These are phyloP conservation scores for Lasiosphaeria ovina DNA, from an alignment of 495 filamentous ascomycete genomes.

Conservation along the genomic window DNA sequence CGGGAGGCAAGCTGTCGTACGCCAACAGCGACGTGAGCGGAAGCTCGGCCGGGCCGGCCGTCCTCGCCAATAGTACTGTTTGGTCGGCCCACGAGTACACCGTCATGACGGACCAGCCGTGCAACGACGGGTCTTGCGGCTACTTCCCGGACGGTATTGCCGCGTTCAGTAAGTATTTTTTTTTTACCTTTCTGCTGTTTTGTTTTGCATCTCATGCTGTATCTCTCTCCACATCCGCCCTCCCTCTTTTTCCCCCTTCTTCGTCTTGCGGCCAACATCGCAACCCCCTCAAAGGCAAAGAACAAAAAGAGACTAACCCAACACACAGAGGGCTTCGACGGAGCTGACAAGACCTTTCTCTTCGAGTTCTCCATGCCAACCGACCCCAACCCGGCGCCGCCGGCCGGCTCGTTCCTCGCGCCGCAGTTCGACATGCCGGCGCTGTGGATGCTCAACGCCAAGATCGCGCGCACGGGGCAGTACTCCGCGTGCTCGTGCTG, in stretches of 20 bases:
- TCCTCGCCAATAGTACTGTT: conserved; percentile 49
- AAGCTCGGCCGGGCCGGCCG: conserved; percentile 48
- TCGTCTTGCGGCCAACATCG: neutral
- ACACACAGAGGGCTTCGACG: conserved; percentile 60
- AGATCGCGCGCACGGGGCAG: conserved; percentile 63
- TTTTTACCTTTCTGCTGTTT: neutral
- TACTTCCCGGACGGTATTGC: conserved; percentile 56
- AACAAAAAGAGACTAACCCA: neutral
- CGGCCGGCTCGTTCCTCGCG: no score
- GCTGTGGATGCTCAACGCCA: conserved; percentile 69
- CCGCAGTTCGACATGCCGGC: conserved; percentile 54
- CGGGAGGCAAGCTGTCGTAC: conserved; percentile 65
- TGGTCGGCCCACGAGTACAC: conserved; percentile 60
- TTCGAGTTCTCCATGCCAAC: conserved; percentile 67
- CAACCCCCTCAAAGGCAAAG: no score
- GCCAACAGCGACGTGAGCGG: conserved; percentile 48
- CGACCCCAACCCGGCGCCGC: conserved; percentile 28
- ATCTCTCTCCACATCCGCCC: conserved; percentile 2
- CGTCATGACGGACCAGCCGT: conserved; percentile 57
- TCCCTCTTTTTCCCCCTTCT: conserved; percentile 16
- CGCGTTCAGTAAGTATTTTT: conserved; percentile 59
- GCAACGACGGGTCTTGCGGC: conserved; percentile 54
- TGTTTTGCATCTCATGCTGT: conserved; percentile 16
- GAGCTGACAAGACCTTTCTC: conserved; percentile 61
- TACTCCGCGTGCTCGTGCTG: conserved; percentile 69